Evolutionary conservation across 371 early-diverging fungal species (phyloP).

Genomic region (Dinochytrium kinnereticum): DNA sequence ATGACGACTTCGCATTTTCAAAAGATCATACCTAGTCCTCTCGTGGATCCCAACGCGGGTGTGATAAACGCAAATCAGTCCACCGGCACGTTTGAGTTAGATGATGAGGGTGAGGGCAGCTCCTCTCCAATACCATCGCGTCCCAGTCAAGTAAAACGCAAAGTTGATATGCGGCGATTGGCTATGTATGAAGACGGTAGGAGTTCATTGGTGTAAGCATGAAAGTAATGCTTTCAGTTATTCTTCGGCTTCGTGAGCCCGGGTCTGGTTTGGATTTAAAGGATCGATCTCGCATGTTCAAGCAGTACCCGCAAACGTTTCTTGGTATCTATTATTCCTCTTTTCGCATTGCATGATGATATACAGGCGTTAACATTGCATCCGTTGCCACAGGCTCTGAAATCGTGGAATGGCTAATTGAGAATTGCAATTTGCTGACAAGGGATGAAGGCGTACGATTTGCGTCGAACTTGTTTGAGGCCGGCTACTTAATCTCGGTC

Average conservation of each 20-base stretch:
- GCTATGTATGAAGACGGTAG: slow-evolving; percentile 35
- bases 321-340: no score
- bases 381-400: slow-evolving; percentile 39
- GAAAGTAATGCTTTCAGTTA: slow-evolving; percentile 19
- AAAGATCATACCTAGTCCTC: slow-evolving; percentile 4
- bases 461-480: slow-evolving; percentile 37
- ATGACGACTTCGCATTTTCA: slow-evolving; percentile 5
- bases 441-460: slow-evolving; percentile 38
- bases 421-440: slow-evolving; percentile 41
- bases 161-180: slow-evolving; percentile 26
- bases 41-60: background rate
- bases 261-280: slow-evolving; percentile 36
- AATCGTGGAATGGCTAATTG: slow-evolving; percentile 43
- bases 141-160: slow-evolving; percentile 7
- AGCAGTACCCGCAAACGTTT: slow-evolving; percentile 37
- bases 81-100: background rate
- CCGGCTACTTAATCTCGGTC: slow-evolving; percentile 43
- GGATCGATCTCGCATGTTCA: slow-evolving; percentile 42
- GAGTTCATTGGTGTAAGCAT: background rate
- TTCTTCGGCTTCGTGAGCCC: slow-evolving; percentile 35
- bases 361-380: no score
- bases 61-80: background rate
- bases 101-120: background rate
- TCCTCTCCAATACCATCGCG: slow-evolving; percentile 11
- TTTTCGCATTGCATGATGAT: no score